Evolutionary conservation across 2,329 filamentous ascomycete species (phyloP), one percentile per base, ranked within the genome.

Genomic region (Escovopsis weberi): DNA sequence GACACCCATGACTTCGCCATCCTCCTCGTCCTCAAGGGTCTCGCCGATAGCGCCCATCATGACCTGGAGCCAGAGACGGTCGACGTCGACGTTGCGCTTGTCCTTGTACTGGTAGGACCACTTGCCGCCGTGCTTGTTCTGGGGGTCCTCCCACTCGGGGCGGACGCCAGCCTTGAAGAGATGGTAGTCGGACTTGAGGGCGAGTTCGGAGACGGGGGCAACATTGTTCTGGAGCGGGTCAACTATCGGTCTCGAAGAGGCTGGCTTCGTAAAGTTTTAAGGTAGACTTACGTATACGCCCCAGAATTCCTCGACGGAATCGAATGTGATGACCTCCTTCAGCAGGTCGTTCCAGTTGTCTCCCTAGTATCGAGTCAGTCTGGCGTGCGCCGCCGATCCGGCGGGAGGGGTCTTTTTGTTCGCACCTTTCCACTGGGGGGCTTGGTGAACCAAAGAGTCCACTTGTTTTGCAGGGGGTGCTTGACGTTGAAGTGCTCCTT

Each of bases 371-470:
- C 18, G 28, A 9, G 45, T 40, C 36, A 26, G 39, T 43, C 38
- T 26, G 33, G 19, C 4, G 18, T 32, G 28, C 28, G 28, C 6
- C 15, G 33, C 8, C 4, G 7, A 18, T 5, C 15, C 11, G 30
- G 28, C 28, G 11, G 11, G 28, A 7, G 11, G 11, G 11, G 28
- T 3, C 3, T 32, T 9, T 9, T 9, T 32, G 28, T 40, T 18
- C 19, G 35, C 65, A 91, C 87, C 82, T 93, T 95, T 69, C 87
- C 88, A 61, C 81, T 93, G 37, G 89, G 84, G 42, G 91, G 89
- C 76, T 96, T 96, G 57, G 89, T 96, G 72, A 96, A 98, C 93
- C 93, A 98, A 44, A 98, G 73, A 46, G 91, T 96, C 91, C 91
- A 98, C 61, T 85, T 83, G 72, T 95, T 84, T 75, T 94, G 88